A percentile compares a stretch with the other conserved stretches of the same genome.
phyloP scores from a whole-genome alignment of 495 filamentous ascomycete species.

The Bacidia rubella region DNA sequence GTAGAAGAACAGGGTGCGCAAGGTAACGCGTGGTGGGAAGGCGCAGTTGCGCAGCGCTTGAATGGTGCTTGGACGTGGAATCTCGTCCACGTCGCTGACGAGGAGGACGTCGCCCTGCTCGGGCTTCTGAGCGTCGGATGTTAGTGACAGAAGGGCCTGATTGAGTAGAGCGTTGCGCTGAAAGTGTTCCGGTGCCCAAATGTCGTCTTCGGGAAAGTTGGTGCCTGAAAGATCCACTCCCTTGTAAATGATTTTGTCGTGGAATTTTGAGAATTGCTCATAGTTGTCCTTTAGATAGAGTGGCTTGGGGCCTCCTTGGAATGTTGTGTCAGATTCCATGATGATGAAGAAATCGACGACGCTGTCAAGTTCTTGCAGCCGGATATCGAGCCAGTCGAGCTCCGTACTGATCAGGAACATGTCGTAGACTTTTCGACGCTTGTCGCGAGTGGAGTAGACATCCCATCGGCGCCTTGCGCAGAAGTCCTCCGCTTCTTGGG shows the following conservation, averaged over 20 bases:
- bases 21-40: constrained; percentile 39
- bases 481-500: constrained; percentile 7
- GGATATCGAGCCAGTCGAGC: constrained; percentile 45
- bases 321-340: constrained; percentile 36
- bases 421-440: constrained; percentile 38
- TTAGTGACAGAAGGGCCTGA: constrained; percentile 33
- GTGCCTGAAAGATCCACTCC: constrained; percentile 30
- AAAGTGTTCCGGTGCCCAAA: constrained; percentile 37
- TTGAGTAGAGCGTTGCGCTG: constrained; percentile 37
- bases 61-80: constrained; percentile 33
- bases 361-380: constrained; percentile 35
- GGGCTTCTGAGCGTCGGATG: constrained; percentile 18
- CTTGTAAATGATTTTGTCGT: constrained; percentile 41
- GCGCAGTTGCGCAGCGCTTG: constrained; percentile 31
- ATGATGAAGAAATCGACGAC: constrained; percentile 45
- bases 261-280: constrained; percentile 27
- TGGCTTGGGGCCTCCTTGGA: constrained; percentile 37
- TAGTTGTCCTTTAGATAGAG: constrained; percentile 31
- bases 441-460: constrained; percentile 12
- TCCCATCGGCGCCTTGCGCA: constrained; percentile 13
- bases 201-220: constrained; percentile 17
- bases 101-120: constrained; percentile 23
- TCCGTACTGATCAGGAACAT: constrained; percentile 41
- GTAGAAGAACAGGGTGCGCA: constrained; percentile 39
- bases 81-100: constrained; percentile 36